These are phyloP conservation scores for Saccharomycopsis phalli DNA, from an alignment of 1,139 yeast species.

Conservation along the genomic window DNA sequence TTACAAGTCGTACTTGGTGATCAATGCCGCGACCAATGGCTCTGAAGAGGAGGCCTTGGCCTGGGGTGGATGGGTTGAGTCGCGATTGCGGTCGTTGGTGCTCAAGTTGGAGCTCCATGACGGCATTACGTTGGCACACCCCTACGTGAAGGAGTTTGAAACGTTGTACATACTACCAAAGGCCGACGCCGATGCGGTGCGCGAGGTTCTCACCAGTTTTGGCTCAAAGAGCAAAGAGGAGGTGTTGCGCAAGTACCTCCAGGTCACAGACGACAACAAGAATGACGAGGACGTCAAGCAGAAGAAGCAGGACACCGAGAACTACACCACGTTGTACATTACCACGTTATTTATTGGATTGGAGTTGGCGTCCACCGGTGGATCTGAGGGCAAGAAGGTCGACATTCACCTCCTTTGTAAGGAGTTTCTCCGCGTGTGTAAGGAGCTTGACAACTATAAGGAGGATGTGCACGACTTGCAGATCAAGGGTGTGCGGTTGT, in stretches of 20 bases:
- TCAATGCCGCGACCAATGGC: constrained; percentile 69
- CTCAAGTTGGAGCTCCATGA: constrained; percentile 69
- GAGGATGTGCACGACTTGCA: constrained; percentile 47
- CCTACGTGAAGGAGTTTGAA: constrained; percentile 73
- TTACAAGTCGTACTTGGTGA: constrained; percentile 79
- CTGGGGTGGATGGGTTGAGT: constrained; percentile 91
- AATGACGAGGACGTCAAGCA: constrained; percentile 26
- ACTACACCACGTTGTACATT: constrained; percentile 41
- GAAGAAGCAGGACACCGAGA: constrained; percentile 27
- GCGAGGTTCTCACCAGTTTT: constrained; percentile 44
- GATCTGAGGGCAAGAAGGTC: constrained; percentile 47
- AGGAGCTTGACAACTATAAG: constrained; percentile 60
- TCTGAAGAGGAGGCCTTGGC: constrained; percentile 71
- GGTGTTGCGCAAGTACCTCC: constrained; percentile 27
- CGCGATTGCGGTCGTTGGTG: constrained; percentile 72
- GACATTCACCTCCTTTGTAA: constrained; percentile 90
- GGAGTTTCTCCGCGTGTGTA: constrained; percentile 75
- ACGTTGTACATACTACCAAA: constrained; percentile 35
- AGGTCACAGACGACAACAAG: constrained; percentile 26
- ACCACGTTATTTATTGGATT: constrained; percentile 79
- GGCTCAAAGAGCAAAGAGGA: constrained; percentile 43
- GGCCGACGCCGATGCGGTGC: constrained; percentile 44
- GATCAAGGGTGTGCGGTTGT: constrained; percentile 69
- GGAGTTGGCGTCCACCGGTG: constrained; percentile 33
- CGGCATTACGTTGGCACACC: constrained; percentile 80